These are phyloP conservation scores for Zalerion maritima DNA, from an alignment of 495 filamentous ascomycete species.

Conservation along the genomic window DNA sequence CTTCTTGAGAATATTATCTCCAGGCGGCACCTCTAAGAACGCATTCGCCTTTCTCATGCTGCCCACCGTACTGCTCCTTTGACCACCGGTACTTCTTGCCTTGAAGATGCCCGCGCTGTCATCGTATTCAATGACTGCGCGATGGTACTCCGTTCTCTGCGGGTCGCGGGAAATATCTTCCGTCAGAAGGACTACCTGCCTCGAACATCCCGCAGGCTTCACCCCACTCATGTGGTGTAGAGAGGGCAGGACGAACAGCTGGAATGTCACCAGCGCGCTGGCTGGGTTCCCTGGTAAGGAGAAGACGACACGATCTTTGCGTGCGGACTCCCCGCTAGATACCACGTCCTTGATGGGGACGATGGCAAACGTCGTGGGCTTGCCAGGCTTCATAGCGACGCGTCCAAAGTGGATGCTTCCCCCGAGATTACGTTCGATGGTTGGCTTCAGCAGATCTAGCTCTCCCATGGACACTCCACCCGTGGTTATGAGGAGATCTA, in stretches of 20 bases:
- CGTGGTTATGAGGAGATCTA: slow-evolving; percentile 80
- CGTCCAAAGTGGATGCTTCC: slow-evolving; percentile 95
- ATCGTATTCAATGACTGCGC: slow-evolving; percentile 49
- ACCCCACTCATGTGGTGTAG: slow-evolving; percentile 57
- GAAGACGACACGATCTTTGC: slow-evolving; percentile 61
- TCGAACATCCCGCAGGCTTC: slow-evolving; percentile 49
- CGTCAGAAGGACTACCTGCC: slow-evolving; percentile 51
- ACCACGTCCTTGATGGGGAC: slow-evolving; percentile 56
- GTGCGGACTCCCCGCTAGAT: slow-evolving; percentile 39
- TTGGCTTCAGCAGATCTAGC: slow-evolving; percentile 92
- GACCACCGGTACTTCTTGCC: slow-evolving; percentile 74
- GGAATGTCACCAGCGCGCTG: slow-evolving; percentile 79
- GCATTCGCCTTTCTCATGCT: slow-evolving; percentile 83
- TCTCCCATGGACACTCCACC: slow-evolving; percentile 98
- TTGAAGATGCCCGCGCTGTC: slow-evolving; percentile 43
- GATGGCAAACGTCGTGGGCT: slow-evolving; percentile 93
- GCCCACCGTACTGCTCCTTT: slow-evolving; percentile 78
- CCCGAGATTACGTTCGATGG: slow-evolving; percentile 76
- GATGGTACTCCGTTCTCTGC: slow-evolving; percentile 73
- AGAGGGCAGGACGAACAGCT: slow-evolving; percentile 84
- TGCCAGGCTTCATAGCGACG: slow-evolving; percentile 95
- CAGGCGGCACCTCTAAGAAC: slow-evolving; percentile 56
- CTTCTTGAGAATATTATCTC: slow-evolving; percentile 24
- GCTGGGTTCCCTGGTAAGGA: slow-evolving; percentile 91
- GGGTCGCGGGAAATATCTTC: slow-evolving; percentile 61